These are phyloP conservation scores for Apophysomyces sp. DNA, from an alignment of 371 early-diverging fungal genomes.

Conservation along the genomic window DNA sequence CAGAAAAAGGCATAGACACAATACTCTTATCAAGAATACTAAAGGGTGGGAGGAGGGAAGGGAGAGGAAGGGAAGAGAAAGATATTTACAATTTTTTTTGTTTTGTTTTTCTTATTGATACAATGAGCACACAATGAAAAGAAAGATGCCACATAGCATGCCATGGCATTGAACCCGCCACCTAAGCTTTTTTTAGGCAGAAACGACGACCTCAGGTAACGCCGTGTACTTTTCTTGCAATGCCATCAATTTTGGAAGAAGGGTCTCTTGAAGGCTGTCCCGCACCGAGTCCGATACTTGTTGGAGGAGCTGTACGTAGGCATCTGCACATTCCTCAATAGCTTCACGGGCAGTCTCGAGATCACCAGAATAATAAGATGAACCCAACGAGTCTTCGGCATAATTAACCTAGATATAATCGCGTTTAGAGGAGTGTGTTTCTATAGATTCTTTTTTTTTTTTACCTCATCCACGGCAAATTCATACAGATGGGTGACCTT, in stretches of 20 bases:
- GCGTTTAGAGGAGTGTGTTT: neutral
- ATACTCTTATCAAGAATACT: too few relatives aligned
- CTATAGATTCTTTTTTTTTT: neutral
- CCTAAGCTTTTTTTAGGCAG: neutral
- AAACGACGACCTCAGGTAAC: constrained; percentile 10
- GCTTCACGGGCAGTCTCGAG: constrained; percentile 9
- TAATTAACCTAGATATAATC: constrained; percentile 4
- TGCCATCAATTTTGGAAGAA: constrained; percentile 21
- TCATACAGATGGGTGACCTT: constrained; percentile 5
- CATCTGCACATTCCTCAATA: neutral
- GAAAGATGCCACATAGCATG: neutral
- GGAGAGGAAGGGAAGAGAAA: constrained; percentile 8
- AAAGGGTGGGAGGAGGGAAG: too few relatives aligned
- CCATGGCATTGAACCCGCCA: neutral
- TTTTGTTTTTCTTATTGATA: neutral
- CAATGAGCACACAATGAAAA: neutral
- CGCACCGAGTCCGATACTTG: constrained; percentile 1
- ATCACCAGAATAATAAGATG: constrained; percentile 13
- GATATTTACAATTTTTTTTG: constrained; percentile 5
- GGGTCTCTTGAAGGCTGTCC: constrained; percentile 21
- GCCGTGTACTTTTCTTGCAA: constrained; percentile 24
- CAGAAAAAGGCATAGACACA: too few relatives aligned
- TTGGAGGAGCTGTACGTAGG: neutral
- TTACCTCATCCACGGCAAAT: constrained; percentile 17
- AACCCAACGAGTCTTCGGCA: constrained; percentile 13